Evolutionary conservation across 116 monocot genomes (phyloP), one percentile per base, ranked within the genome.

Genomic region (Cymodocea nodosa): DNA sequence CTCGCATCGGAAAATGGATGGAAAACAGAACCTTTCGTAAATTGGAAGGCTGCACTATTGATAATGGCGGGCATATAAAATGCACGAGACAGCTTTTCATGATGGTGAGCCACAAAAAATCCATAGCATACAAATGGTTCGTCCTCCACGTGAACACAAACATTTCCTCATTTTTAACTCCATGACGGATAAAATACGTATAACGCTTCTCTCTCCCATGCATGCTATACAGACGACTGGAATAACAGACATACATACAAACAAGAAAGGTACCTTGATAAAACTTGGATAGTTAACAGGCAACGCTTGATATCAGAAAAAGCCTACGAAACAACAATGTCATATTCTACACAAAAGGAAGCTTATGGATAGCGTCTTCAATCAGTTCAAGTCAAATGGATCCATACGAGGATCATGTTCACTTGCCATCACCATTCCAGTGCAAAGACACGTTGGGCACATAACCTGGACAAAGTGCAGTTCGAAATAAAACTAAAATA

Each of bases 371-470:
- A 60, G 35, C 35, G 36, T 15, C 6, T 37, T 8, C 40, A 44
- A 23, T 68, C 30, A 68, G 18, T 56, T 68, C 56, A 79, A 94
- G 50, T 93, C 93, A 62, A 93, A 88, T 35, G 93, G 93, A 62
- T 93, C 85, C 10, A 93, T 83, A 1, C 93, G 82, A 60, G 83
- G 87, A 77, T 93, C 93, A 59, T 93, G 93, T 67, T 93, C 88
- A 35, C 93, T 93, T 40, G 93, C 93, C 93, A 93, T 88, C 3
- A 79, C 81, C 85, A 83, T 81, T 52, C 93, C 87, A 9, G 89
- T 93, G 78, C 93, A 93, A 34, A 89, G 81, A 79, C 93, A 93
- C 59, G 93, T 92, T 1, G 92, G 92, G 60, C 92, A 92, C 92
- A 87, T 92, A 6, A 90, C 89, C 89, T 90, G 77, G 15, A 74